Base-by-base conservation (phyloP, 192 early-diverging fungal species). In the Linnemannia elongata region DNA sequence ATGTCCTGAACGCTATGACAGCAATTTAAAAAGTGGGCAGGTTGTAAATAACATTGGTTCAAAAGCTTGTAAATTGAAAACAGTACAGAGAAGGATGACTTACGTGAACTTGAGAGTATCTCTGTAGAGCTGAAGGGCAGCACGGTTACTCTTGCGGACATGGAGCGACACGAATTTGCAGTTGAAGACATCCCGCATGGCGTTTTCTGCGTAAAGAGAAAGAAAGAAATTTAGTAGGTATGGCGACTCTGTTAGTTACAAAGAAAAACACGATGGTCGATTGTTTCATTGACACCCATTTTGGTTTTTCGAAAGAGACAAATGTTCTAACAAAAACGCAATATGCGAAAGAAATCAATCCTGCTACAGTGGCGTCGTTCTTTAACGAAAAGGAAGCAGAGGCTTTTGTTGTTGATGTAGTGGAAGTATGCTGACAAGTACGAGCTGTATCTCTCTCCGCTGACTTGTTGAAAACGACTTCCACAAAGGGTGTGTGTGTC, bases 141-240 rank as follows among this genome's bases (percentile, higher is more conserved):
- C 99, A 72, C 93, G 91, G 86, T 99, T 99, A 72, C 92, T 97
- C 81, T 97, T 96, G 17, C 98, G 93, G 33, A 99, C 99, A 86
- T 99, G 98, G 80, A 99, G 88, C 3, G 97, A 97, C 18, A 98
- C 97, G 77, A 93, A 96, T 63, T 97, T 92, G 36, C 97, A 96
- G 45, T 90, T 91, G 88, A 96, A 99, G 18, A 93, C 92, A 80
- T 98, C 96, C 24, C 92, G 91, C 99, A 99, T 99, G 63, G 95
- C 92, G 81, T 77, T 89, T 76, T 89, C 88, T 89, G 77, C 6
- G 35, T n/a, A 75, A 35, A 18, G n/a, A 52, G n/a, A 8, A 71
- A 68, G 77, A 15, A 30, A n/a, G n/a, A 30, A 79, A 52, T 35
- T 8, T 66, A 13, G 60, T 30, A 66, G 12, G 12, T 27, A 4